Evolutionary conservation across 805 yeast species (phyloP), one percentile per base, ranked within the genome.

Genomic region (Kazachstania taianensis): DNA sequence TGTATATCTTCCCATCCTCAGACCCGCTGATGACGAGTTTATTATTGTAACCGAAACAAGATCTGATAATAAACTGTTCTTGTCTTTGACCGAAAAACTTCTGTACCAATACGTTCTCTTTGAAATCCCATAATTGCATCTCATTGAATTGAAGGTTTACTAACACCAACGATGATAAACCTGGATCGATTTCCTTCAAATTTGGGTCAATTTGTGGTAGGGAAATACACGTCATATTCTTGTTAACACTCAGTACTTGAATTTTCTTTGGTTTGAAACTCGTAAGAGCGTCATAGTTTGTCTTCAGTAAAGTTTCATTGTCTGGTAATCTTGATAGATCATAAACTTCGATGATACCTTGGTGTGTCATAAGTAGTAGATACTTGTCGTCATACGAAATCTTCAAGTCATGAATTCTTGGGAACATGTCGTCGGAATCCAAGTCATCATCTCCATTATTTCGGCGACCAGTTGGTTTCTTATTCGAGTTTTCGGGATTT

Each of bases 41-140:
- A 45, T 82, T 89, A 41, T 73, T 67, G 38, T 69, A 67, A 0
- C 94, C 94, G 52, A 85, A 78, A 44, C 84, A 70, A 1, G 94
- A 77, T 33, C 94, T 66, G 15, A 87, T 73, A 26, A 85, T 75
- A 48, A 66, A 78, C 18, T 76, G 69, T 20, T 73, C 70, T 53
- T 82, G 94, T 38, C 70, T 69, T 50, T 80, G 83, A 2, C 95
- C 94, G 31, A 73, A 63, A 42, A 72, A 79, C 46, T 75, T 81
- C 38, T 75, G 73, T 20, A 73, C 67, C 14, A 85, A 52, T 1
- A 74, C 59, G 4, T 76, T 71, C 38, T 65, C 68, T 26, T 67
- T 56, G 41, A 81, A 72, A 44, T 84, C 83, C 94, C 94, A 84
- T 4, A 85, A 60, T 47, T 83, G 92, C 7, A 85, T 55, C 50